Evolutionary conservation across 2,329 filamentous ascomycete genomes (phyloP).

Genomic region (Didymellaceae sp.): DNA sequence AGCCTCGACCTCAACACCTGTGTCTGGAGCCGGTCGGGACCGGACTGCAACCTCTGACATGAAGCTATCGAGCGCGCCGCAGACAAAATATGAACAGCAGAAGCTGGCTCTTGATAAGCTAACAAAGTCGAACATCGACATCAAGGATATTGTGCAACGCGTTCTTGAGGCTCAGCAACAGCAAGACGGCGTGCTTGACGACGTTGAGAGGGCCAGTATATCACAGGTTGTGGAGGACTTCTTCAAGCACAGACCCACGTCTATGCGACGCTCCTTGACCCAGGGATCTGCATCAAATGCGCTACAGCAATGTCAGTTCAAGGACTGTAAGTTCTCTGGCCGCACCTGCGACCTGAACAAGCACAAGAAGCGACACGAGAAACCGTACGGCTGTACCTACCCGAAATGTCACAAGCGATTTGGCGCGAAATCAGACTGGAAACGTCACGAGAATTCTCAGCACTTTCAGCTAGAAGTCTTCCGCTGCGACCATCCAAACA

Average conservation of each 20-base stretch:
- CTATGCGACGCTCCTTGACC: slow-evolving; percentile 20
- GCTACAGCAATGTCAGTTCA: slow-evolving; percentile 24
- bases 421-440: slow-evolving; percentile 95
- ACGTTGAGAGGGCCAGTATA: slow-evolving; percentile 18
- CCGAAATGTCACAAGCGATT: slow-evolving; percentile 73
- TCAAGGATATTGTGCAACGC: slow-evolving; percentile 17
- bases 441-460: slow-evolving; percentile 83
- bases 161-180: neutral
- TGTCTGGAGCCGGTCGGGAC: too few relatives aligned
- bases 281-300: slow-evolving; percentile 19
- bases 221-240: slow-evolving; percentile 36
- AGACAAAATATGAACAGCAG: slow-evolving; percentile 44
- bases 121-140: slow-evolving; percentile 27
- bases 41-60: neutral
- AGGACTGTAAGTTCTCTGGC: slow-evolving; percentile 1
- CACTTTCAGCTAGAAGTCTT: slow-evolving; percentile 76
- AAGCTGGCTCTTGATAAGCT: slow-evolving; percentile 28
- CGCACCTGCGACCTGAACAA: slow-evolving; percentile 61
- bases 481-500: slow-evolving; percentile 62
- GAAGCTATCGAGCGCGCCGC: slow-evolving; percentile 19
- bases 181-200: neutral
- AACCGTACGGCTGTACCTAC: slow-evolving; percentile 83
- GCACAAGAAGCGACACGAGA: slow-evolving; percentile 80
- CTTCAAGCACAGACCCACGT: slow-evolving; percentile 28
- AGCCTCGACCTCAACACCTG: neutral